Evolutionary conservation across 176 grass and related monocot species (phyloP), one percentile per base, ranked within the genome.

Genomic region (Zoysia japonica): DNA sequence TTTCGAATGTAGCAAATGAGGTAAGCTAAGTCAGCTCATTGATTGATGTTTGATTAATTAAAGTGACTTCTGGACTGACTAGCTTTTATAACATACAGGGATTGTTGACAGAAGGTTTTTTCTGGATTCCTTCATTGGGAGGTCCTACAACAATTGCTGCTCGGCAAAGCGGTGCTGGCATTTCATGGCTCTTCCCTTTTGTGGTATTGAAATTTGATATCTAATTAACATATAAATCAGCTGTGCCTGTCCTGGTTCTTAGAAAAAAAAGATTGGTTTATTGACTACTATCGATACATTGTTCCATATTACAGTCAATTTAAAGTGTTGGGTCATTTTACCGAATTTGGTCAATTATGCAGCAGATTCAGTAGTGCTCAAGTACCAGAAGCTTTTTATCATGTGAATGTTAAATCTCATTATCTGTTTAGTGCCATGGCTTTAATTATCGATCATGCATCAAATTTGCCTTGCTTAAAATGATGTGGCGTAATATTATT

Each of bases 1-100:
- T 99, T 89, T 93, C 96, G 75, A 99, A 99, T 72, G 92, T 95
- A 74, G 96, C 96, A 75, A 99, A 99, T 79, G 96, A 99, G 92
- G 96, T 95, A 83, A 45, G 46, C 47, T 65, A 65, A 62, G 61
- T 40, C 11, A 50, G 35, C 9, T 36, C 16, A 19, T 88, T 17
- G 67, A 53, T 76, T 75, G 17, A 66, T 39, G 47, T n/a, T 85
- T 36, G 3, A 14, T 79, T 65, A 17, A n/a, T 59, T 65, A 42
- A 20, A 68, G 41, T 59, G 36, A 16, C 5, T 78, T 74, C 19
- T 76, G 75, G 46, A 68, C 78, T 89, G 56, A 85, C 20, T 77
- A 47, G 61, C 46, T 86, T 81, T 43, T 87, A n/a, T 91, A 74
- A 70, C 70, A 52, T 88, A 80, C 80, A 99, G 96, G 96, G 96